Percentiles rank a stretch among this genome's conserved stretches.
phyloP scores from a whole-genome alignment of 2,329 filamentous ascomycete genomes.

The Tothia fuscella region DNA sequence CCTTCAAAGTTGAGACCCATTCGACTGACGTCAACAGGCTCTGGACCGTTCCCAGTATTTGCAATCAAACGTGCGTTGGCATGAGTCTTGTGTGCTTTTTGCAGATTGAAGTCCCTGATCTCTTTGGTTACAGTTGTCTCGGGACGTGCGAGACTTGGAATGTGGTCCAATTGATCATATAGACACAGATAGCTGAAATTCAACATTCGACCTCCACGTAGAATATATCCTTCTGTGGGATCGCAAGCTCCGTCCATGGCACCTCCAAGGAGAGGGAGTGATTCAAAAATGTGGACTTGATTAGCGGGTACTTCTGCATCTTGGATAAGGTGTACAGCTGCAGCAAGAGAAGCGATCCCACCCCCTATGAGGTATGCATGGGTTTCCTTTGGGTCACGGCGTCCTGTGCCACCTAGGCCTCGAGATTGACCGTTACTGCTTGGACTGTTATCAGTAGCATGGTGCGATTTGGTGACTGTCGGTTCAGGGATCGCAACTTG shows the following conservation, averaged over 20 bases:
- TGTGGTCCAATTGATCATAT: conserved; percentile 18
- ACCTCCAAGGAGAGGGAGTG: not conserved
- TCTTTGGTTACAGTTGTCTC: conserved; percentile 6
- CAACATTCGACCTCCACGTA: conserved; percentile 20
- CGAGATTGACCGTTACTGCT: too few relatives aligned
- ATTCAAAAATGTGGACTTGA: conserved; percentile 16
- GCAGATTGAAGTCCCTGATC: not conserved
- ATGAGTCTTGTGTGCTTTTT: not conserved
- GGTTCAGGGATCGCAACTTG: too few relatives aligned
- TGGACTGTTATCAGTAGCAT: too few relatives aligned
- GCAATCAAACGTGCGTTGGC: not conserved
- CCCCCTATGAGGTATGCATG: conserved; percentile 22
- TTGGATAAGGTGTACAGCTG: conserved; percentile 20
- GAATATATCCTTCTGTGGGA: conserved; percentile 17
- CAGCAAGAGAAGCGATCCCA: conserved; percentile 21
- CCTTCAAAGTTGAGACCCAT: not conserved
- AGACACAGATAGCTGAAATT: conserved; percentile 21
- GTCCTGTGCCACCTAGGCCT: too few relatives aligned
- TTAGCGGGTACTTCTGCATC: conserved; percentile 19
- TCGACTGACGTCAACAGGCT: not conserved
- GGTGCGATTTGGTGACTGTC: too few relatives aligned
- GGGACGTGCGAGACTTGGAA: conserved; percentile 16
- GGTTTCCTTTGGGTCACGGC: conserved; percentile 14
- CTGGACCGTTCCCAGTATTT: not conserved
- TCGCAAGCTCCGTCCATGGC: conserved; percentile 9